Base-by-base conservation (phyloP, 306 rosid species). In the Lathyrus oleraceus region DNA sequence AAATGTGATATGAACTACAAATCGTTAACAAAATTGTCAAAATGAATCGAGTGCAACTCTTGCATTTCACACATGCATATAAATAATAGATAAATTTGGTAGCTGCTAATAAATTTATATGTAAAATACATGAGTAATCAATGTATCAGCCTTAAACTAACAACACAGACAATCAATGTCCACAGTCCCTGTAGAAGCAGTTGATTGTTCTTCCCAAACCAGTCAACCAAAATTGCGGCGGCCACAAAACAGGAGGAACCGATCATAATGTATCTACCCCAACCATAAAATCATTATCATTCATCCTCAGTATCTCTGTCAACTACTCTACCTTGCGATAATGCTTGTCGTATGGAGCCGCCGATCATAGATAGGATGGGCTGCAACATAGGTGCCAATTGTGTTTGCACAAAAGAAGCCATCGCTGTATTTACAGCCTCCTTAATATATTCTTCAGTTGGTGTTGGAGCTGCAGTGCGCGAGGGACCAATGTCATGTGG, bases 341-440 rank as follows among this genome's bases (percentile, higher is more conserved):
- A 13, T 20, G 28, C 59, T 52, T 52, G 6, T 21, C 28, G 30
- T 27, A 52, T 19, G 59, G 30, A 52, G 8, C 30, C 17, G 20
- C 59, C 59, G 5, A 52, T 52, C 59, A 52, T 51, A 17, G 58
- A 51, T 6, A 51, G 28, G 58, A 51, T 51, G 58, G 58, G 27
- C 58, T 51, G 54, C 54, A 48, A 48, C 54, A 48, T 48, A 48
- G 54, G 54, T 21, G 54, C 58, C 58, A 51, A 19, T 19, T 51
- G 58, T 2, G 58, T 51, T 51, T 51, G 58, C 58, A 51, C 11
- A 51, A 51, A 51, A 51, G 58, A 51, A 51, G 58, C 20, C 58
- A 51, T 51, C 5, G 58, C 58, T 48, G 23, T 48, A 16, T 48
- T 51, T 51, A 51, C 58, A 51, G 27, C 58, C 8, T 51, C 58